Conservation (phyloP, 83 land plant species). For the Picea abies region DNA sequence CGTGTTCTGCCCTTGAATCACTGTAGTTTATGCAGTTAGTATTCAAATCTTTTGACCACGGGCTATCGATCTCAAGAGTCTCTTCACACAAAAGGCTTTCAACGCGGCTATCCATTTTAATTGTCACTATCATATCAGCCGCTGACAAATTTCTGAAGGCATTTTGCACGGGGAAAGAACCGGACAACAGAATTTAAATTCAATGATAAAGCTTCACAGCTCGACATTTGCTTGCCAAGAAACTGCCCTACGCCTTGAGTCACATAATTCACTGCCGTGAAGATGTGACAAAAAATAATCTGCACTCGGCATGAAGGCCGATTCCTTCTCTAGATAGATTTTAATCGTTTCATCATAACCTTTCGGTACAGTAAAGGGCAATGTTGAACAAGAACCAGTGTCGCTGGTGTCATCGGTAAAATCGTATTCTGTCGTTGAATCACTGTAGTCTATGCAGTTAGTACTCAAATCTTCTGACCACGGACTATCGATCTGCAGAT, state of each 20-base stretch:
- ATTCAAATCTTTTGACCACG: background rate
- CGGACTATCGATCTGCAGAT: background rate
- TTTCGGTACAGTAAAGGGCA: background rate
- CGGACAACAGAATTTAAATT: too few species aligned
- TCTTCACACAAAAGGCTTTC: constrained; percentile 3
- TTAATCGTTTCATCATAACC: background rate
- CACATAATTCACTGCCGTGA: background rate
- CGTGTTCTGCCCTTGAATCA: background rate
- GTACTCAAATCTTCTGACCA: background rate
- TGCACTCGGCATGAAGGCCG: background rate
- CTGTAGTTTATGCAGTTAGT: background rate
- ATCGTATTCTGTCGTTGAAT: background rate
- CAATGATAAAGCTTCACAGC: too few species aligned
- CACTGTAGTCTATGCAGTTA: background rate
- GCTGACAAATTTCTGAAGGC: too few species aligned
- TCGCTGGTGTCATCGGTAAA: too few species aligned
- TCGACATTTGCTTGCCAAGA: background rate
- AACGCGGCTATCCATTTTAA: too few species aligned
- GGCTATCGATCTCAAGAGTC: background rate
- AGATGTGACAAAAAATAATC: too few species aligned
- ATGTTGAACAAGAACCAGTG: too few species aligned
- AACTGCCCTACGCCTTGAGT: background rate
- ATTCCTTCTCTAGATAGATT: background rate
- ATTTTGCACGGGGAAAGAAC: too few species aligned
- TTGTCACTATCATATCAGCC: background rate